Percentiles rank a stretch among this genome's conserved stretches.
These are phyloP conservation scores for Petunia secreta DNA, from an alignment of 257 asterid genomes.

Conservation along the genomic window DNA sequence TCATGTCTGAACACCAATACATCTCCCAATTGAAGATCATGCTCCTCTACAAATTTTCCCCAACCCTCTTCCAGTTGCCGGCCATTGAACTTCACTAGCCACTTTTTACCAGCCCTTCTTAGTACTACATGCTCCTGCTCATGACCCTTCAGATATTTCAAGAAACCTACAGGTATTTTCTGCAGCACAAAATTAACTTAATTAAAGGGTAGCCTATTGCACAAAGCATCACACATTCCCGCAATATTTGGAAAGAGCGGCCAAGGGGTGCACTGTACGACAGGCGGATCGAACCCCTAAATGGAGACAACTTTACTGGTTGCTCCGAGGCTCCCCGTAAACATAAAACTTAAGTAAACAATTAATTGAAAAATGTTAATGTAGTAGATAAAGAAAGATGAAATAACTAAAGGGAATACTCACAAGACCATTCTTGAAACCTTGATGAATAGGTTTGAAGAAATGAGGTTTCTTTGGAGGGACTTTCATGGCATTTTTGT, in stretches of 20 bases:
- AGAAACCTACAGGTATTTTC: slow-evolving; percentile 21
- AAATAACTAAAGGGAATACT: background rate
- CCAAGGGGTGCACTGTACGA: no score
- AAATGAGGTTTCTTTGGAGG: slow-evolving; percentile 32
- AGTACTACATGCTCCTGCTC: background rate
- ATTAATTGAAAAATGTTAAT: background rate
- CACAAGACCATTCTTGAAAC: slow-evolving; percentile 27
- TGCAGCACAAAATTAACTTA: background rate
- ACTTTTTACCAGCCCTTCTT: slow-evolving; percentile 1
- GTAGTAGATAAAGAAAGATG: background rate
- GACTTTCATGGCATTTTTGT: slow-evolving; percentile 3
- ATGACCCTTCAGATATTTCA: background rate
- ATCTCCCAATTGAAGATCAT: slow-evolving; percentile 17
- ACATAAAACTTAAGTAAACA: background rate
- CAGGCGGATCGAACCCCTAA: no score
- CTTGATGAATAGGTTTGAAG: slow-evolving; percentile 30
- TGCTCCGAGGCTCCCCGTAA: no score
- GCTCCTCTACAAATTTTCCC: slow-evolving; percentile 3
- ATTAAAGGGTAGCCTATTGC: background rate
- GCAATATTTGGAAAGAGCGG: no score
- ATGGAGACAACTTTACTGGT: no score
- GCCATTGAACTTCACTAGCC: slow-evolving; percentile 12
- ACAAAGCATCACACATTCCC: no score
- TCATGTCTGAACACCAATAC: slow-evolving; percentile 6
- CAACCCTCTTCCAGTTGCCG: slow-evolving; percentile 11